phyloP scores from a whole-genome alignment of 768 basidiomycete species.

The Tephrocybe sp. region DNA sequence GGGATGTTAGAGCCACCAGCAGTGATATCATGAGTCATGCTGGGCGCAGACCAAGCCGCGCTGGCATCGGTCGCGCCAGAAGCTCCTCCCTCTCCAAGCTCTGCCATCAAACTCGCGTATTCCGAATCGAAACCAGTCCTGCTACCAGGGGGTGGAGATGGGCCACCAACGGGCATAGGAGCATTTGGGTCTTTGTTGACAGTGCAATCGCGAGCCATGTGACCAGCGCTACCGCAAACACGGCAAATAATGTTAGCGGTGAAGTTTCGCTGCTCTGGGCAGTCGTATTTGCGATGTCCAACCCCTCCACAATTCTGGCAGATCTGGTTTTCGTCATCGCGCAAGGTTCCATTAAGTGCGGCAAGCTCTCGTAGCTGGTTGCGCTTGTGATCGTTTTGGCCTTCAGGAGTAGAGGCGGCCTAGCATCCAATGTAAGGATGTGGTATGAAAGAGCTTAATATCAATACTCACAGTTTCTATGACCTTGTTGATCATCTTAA shows the following conservation, averaged over 20 bases:
- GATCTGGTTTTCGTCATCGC: constrained; percentile 99
- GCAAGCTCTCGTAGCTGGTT: constrained; percentile 98
- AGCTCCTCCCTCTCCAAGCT: constrained; percentile 85
- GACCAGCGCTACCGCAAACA: constrained; percentile 95
- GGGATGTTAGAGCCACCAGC: constrained; percentile 81
- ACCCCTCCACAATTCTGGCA: constrained; percentile 96
- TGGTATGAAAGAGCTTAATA: not conserved
- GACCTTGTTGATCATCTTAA: constrained; percentile 94
- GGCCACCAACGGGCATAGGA: constrained; percentile 39
- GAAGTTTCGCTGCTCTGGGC: constrained; percentile 97
- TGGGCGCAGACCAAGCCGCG: constrained; percentile 51
- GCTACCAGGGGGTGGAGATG: constrained; percentile 50
- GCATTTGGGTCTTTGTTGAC: constrained; percentile 90
- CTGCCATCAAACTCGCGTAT: constrained; percentile 96
- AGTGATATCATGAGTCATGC: constrained; percentile 62
- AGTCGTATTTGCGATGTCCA: constrained; percentile 98
- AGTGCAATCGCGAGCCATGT: constrained; percentile 98
- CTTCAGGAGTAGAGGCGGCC: constrained; percentile 99
- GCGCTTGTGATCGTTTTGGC: constrained; percentile 99
- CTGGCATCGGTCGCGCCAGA: constrained; percentile 50
- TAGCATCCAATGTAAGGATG: constrained; percentile 30
- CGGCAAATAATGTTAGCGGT: constrained; percentile 99
- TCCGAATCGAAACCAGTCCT: constrained; percentile 94
- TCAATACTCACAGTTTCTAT: constrained; percentile 85
- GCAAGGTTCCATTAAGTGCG: constrained; percentile 95